A percentile compares a stretch with the other conserved stretches of the same genome.
Evolutionary conservation across 139 green algal species (phyloP).

Genomic region (Yamagishiella unicocca): DNA sequence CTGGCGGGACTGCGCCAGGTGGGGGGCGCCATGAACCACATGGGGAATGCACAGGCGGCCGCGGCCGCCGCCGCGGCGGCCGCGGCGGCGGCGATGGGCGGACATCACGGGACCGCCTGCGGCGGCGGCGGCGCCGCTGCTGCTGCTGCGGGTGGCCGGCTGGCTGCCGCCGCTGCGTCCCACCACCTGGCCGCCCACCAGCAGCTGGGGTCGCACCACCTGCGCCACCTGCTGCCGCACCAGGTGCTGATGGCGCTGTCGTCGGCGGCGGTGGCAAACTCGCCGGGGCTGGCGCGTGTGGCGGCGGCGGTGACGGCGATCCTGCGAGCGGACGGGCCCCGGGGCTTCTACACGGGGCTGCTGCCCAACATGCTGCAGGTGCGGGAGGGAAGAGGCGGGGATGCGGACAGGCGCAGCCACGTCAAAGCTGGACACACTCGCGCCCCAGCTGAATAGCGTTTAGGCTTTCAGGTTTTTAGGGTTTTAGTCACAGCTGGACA

Average conservation of each 20-base stretch:
- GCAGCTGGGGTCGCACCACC: neutral
- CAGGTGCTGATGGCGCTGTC: neutral
- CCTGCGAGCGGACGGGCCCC: slow-evolving; percentile 51
- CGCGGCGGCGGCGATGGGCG: no score
- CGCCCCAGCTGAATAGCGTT: no score
- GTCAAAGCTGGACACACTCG: no score
- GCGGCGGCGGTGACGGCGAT: slow-evolving; percentile 50
- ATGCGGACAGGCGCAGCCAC: no score
- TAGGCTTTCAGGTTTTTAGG: no score
- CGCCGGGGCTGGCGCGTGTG: slow-evolving; percentile 7
- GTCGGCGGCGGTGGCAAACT: neutral
- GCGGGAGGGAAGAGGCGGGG: no score
- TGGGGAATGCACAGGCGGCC: no score
- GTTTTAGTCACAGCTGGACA: no score
- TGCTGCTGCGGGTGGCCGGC: slow-evolving; percentile 1
- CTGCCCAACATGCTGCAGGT: slow-evolving; percentile 69
- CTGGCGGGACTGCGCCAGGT: neutral
- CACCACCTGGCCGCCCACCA: neutral
- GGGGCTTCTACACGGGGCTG: slow-evolving; percentile 70
- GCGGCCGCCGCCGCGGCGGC: no score
- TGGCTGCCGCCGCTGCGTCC: neutral
- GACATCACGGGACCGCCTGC: no score
- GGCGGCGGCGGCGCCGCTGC: neutral
- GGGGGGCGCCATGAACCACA: neutral
- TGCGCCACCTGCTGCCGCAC: neutral